Evolutionary conservation across 306 rosid genomes (phyloP).

Genomic region (Neltuma alba): DNA sequence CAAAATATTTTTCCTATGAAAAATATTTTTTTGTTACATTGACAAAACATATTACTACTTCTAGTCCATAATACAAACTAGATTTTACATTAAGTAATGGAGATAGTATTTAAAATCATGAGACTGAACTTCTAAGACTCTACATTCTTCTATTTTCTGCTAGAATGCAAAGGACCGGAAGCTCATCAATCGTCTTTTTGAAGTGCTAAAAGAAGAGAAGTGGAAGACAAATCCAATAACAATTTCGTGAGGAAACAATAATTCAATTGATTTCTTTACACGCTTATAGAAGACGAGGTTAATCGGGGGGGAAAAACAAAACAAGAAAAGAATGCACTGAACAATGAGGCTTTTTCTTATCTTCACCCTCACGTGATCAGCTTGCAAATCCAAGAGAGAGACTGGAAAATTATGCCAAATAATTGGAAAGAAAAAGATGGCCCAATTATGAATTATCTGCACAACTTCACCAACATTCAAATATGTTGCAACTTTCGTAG

Average conservation of each 20-base stretch:
- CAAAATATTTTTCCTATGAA: too few species aligned
- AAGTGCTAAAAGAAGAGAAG: background rate
- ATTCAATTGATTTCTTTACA: slow-evolving; percentile 60
- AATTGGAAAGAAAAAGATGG: slow-evolving; percentile 41
- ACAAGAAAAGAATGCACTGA: slow-evolving; percentile 56
- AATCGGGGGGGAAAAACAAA: slow-evolving; percentile 20
- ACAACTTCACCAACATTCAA: slow-evolving; percentile 43
- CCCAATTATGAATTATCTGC: slow-evolving; percentile 37
- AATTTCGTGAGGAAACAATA: slow-evolving; percentile 43
- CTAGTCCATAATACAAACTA: too few species aligned
- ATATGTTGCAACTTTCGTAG: slow-evolving; percentile 70
- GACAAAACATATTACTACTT: too few species aligned
- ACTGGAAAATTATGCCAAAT: slow-evolving; percentile 51
- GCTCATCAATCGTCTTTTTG: background rate
- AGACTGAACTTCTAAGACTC: too few species aligned
- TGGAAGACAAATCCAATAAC: slow-evolving; percentile 13
- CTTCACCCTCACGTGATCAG: slow-evolving; percentile 61
- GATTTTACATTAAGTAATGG: too few species aligned
- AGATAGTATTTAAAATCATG: too few species aligned
- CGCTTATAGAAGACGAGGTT: slow-evolving; percentile 50
- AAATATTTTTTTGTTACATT: too few species aligned
- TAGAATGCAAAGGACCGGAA: background rate
- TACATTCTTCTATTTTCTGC: background rate
- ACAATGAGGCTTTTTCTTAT: slow-evolving; percentile 56
- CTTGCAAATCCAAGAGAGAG: slow-evolving; percentile 45